These are phyloP conservation scores for Alternaria ventricosa DNA, from an alignment of 2,329 filamentous ascomycete species.

Conservation along the genomic window DNA sequence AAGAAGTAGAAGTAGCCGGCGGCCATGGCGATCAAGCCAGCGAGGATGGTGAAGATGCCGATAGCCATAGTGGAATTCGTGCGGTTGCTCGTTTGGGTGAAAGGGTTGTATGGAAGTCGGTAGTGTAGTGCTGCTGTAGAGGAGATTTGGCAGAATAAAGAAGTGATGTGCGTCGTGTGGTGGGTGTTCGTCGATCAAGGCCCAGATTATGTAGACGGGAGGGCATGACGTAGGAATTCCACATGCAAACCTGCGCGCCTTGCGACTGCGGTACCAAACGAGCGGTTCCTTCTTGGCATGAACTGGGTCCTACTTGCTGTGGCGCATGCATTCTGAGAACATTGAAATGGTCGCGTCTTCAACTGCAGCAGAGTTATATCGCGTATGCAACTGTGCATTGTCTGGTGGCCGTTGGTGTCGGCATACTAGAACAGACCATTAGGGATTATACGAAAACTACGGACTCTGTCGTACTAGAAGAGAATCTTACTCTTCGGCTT, in stretches of 20 bases:
- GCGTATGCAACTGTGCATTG: neutral
- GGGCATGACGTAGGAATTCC: constrained; percentile 25
- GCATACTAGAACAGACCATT: neutral
- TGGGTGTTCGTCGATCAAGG: constrained; percentile 6
- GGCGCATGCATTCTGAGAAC: neutral
- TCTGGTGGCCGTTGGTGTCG: neutral
- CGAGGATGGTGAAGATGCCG: constrained; percentile 39
- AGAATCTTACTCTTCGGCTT: neutral
- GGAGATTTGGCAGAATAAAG: constrained; percentile 4
- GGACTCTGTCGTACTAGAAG: neutral
- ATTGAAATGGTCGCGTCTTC: neutral
- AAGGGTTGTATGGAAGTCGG: constrained; percentile 3
- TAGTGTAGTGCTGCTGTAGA: constrained; percentile 2
- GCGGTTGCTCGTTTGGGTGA: neutral
- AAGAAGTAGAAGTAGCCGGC: constrained; percentile 55
- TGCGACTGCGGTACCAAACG: constrained; percentile 10
- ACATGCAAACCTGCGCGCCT: constrained; percentile 16
- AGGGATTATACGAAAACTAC: neutral
- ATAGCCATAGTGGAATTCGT: constrained; percentile 30
- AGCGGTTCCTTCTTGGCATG: constrained; percentile 3
- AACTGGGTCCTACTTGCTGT: neutral
- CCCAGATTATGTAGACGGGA: constrained; percentile 19
- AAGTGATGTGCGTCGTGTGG: constrained; percentile 3
- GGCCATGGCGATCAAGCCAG: constrained; percentile 38
- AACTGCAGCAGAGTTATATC: neutral